Percentiles rank a stretch among this genome's conserved stretches.
Conservation (phyloP, 768 basidiomycete genomes). For the Leucocoprinus birnbaumii region DNA sequence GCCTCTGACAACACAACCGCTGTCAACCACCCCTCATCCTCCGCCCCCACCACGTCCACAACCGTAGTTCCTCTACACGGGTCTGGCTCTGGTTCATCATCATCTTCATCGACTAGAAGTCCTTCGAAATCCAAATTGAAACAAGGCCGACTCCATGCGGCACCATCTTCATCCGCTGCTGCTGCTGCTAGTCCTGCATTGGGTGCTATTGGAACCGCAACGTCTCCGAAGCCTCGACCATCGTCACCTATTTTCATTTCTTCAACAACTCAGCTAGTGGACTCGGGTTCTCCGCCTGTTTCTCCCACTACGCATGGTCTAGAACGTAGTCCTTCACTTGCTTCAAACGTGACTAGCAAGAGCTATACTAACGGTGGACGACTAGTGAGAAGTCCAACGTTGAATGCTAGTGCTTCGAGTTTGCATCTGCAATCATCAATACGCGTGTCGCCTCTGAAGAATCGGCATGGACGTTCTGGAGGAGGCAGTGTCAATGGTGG, state of each 20-base stretch:
- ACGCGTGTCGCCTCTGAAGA: slow-evolving; percentile 9
- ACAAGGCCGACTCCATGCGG: too few relatives aligned
- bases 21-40: not conserved
- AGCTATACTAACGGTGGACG: not conserved
- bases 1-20: too few relatives aligned
- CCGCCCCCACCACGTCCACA: too few relatives aligned
- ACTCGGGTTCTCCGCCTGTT: not conserved
- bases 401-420: slow-evolving; percentile 9
- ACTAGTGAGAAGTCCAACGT: not conserved
- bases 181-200: too few relatives aligned
- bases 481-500: not conserved
- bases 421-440: slow-evolving; percentile 9
- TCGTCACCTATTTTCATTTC: slow-evolving; percentile 10
- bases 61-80: too few relatives aligned
- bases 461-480: not conserved
- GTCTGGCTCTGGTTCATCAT: too few relatives aligned
- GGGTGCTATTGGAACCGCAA: not conserved
- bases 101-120: not conserved
- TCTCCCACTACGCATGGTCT: not conserved
- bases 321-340: slow-evolving; percentile 4
- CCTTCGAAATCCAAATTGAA: not conserved
- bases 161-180: too few relatives aligned
- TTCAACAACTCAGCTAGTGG: slow-evolving; percentile 11
- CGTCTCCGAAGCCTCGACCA: slow-evolving; percentile 2
- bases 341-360: not conserved